Evolutionary conservation across 805 yeast genomes (phyloP).

Genomic region (Kodamaea sagamina): DNA sequence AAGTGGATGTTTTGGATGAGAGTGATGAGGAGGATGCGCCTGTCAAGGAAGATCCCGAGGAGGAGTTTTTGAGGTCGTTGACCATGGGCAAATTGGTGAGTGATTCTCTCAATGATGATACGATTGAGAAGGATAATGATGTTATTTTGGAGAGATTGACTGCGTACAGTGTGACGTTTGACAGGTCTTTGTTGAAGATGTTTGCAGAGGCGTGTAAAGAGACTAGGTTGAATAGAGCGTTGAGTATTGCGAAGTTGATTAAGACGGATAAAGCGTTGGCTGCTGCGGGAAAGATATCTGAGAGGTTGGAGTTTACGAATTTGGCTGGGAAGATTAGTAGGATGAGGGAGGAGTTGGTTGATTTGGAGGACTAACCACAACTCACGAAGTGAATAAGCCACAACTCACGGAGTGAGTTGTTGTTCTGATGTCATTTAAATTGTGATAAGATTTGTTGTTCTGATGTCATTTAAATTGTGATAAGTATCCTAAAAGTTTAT

Average conservation of each 20-base stretch:
- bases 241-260: conserved; percentile 66
- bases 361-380: conserved; percentile 13
- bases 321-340: conserved; percentile 40
- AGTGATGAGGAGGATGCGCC: conserved; percentile 26
- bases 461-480: too few relatives aligned
- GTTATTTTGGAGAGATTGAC: conserved; percentile 52
- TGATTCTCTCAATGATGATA: conserved; percentile 47
- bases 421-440: too few relatives aligned
- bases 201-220: conserved; percentile 75
- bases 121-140: conserved; percentile 33
- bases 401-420: too few relatives aligned
- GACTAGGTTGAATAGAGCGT: conserved; percentile 63
- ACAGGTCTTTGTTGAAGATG: conserved; percentile 73
- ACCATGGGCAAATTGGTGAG: conserved; percentile 62
- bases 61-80: conserved; percentile 59
- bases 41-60: conserved; percentile 52
- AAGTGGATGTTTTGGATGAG: conserved; percentile 13
- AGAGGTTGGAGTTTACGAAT: conserved; percentile 49
- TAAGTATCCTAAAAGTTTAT: too few relatives aligned
- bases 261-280: conserved; percentile 75
- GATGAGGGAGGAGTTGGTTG: conserved; percentile 38
- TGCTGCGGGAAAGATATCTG: conserved; percentile 85
- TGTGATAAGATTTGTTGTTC: too few relatives aligned
- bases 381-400: too few relatives aligned
- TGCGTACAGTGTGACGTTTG: conserved; percentile 59